A percentile compares a stretch with the other conserved stretches of the same genome.
Evolutionary conservation across 768 basidiomycete genomes (phyloP).

Genomic region (Suillus americanus): DNA sequence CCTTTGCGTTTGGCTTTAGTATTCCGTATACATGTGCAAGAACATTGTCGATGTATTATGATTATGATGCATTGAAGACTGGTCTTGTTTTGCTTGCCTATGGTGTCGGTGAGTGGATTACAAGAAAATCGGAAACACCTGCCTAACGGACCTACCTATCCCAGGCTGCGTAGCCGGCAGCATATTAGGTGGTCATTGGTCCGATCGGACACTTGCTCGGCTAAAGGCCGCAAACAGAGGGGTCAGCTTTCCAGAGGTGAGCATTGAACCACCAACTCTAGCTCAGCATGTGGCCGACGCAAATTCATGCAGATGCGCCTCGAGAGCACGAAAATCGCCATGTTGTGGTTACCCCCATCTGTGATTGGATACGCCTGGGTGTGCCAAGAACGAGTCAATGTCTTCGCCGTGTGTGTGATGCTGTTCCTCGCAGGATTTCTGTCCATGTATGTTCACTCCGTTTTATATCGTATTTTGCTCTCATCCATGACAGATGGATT

Average conservation of each 20-base stretch:
- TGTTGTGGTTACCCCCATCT: slow-evolving; percentile 52
- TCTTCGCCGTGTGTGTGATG: slow-evolving; percentile 68
- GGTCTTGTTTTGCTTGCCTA: neutral
- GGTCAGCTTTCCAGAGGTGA: slow-evolving; percentile 55
- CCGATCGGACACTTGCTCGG: neutral
- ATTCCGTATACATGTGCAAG: neutral
- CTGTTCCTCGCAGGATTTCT: slow-evolving; percentile 74
- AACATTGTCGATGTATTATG: neutral
- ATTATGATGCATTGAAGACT: neutral
- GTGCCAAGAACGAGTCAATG: slow-evolving; percentile 57
- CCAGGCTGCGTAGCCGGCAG: neutral
- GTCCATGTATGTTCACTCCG: slow-evolving; percentile 48
- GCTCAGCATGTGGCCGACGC: neutral
- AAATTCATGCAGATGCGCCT: slow-evolving; percentile 59
- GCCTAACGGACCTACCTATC: neutral
- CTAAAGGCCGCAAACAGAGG: neutral
- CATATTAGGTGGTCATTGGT: neutral
- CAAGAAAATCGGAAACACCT: neutral
- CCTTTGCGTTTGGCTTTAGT: neutral
- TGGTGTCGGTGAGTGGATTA: neutral
- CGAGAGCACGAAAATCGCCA: slow-evolving; percentile 55
- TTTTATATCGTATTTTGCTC: neutral
- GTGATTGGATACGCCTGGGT: slow-evolving; percentile 78
- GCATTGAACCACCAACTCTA: slow-evolving; percentile 3
- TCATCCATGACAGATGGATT: slow-evolving; percentile 40